phyloP scores from a whole-genome alignment of 2,329 filamentous ascomycete genomes.

The Apiospora malaysiana region DNA sequence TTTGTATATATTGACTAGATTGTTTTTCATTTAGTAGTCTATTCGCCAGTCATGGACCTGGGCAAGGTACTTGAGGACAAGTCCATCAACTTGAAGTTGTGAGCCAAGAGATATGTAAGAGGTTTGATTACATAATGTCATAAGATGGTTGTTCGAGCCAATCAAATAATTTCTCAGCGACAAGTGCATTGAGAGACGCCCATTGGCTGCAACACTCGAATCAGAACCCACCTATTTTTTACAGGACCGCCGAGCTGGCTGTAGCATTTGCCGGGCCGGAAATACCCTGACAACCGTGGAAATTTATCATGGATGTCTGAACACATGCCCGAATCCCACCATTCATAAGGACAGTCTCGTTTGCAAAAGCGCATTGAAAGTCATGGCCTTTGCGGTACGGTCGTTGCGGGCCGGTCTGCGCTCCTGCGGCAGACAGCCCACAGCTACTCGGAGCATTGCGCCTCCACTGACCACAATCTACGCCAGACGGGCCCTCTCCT shows the following conservation, averaged over 20 bases:
- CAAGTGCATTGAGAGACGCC: too few species aligned
- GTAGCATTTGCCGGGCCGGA: slow-evolving; percentile 4
- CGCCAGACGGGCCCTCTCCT: slow-evolving; percentile 37
- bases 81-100: background rate
- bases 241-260: background rate
- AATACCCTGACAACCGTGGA: slow-evolving; percentile 23
- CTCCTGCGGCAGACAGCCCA: slow-evolving; percentile 38
- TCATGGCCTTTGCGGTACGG: slow-evolving; percentile 49
- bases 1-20: too few species aligned
- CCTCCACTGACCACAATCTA: slow-evolving; percentile 30
- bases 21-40: too few species aligned
- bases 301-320: slow-evolving; percentile 19
- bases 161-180: background rate
- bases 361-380: slow-evolving; percentile 30
- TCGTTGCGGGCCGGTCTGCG: slow-evolving; percentile 48
- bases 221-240: background rate
- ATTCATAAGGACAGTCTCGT: slow-evolving; percentile 10
- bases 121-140: background rate
- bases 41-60: too few species aligned
- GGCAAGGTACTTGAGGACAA: background rate
- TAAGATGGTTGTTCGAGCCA: background rate
- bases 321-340: slow-evolving; percentile 24
- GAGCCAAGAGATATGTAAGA: too few species aligned
- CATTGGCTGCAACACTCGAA: background rate
- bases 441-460: slow-evolving; percentile 28